Base-by-base conservation (phyloP, 1,284 basidiomycete genomes). In the Malassezia yamatoensis region DNA sequence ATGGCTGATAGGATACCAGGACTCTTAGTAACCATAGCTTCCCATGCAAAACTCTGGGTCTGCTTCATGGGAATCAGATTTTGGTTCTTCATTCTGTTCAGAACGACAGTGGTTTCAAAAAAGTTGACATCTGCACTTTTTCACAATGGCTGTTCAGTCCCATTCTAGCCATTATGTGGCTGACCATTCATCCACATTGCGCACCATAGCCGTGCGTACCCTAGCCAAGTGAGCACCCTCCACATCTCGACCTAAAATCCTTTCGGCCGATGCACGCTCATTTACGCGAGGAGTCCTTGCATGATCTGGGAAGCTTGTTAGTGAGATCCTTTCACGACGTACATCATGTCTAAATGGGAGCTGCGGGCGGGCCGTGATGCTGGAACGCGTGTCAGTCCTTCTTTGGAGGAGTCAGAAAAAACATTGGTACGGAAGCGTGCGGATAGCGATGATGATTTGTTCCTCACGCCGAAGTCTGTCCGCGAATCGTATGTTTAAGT, bases 231-330 rank as follows among this genome's bases (percentile, higher is more conserved):
- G 7, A 13, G 43, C 3, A 29, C 3, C 24, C 24, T 29, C 24
- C 24, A 29, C 24, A 29, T 29, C 24, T 29, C 43, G 43, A 45
- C 43, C 16, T 34, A n/a, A 29, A 34, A 43, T 32, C 12, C 6
- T 37, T 13, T 52, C 50, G 50, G 50, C 50, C 51, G 51, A 53
- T 35, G 51, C 53, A 54, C 16, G 21, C 45, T 48, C 53, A 50
- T 45, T 45, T 45, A 45, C 49, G 49, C 49, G 49, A 13, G 5
- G 20, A 9, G 8, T n/a, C 12, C 45, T 35, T 49, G 44, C 45
- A 29, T 29, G 24, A 29, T 29, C 24, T 7, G 7, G 24, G 24
- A 29, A 40, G 44, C 53, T 37, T n/a, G 52, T n/a, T 20, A 35
- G 15, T 5, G 24, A 16, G 41, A 7, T 16, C 15, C 4, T 16